Evolutionary conservation across 2,329 filamentous ascomycete species (phyloP), one percentile per base, ranked within the genome.

Genomic region (Pseudogymnoascus pannorum): DNA sequence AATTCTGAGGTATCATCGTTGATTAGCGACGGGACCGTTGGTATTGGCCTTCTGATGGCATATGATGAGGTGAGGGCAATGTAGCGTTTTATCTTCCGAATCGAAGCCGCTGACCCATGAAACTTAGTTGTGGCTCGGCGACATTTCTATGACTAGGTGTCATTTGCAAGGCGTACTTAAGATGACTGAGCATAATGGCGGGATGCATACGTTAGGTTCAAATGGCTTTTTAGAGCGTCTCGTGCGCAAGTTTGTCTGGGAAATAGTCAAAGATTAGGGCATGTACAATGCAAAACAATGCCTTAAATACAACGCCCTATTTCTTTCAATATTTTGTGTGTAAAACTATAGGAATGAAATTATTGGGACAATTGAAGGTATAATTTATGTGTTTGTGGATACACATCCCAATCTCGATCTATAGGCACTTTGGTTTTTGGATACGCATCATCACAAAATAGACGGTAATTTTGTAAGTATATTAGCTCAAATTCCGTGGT

Each of bases 151-250:
- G 38, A 40, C 57, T 26, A 60, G 20, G n/a, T 35, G 26, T 18
- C 63, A 65, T 44, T n/a, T 65, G 14, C 8, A 48, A 26, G 63
- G 63, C 4, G 58, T 62, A 11, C 8, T 64, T 18, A 64, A 58
- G 40, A 62, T 65, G 63, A 62, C 61, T 3, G 60, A 65, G 60
- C 59, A 63, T 18, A 60, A 48, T n/a, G 62, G 62, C n/a, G 63
- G 63, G 14, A 31, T 51, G 2, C 31, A 63, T 18, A 64, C 59
- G 2, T 24, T 64, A 3, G 63, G 63, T 18, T 33, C 60, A 11
- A 58, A 65, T 42, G 62, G 62, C 11, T 61, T 63, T 20, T 40
- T 64, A 14, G 48, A 61, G 22, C 54, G 48, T 35, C 20, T 64
- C 11, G 12, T 64, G 5, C 54, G 59, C 22, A 61, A 64, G 42